Percentiles rank a stretch among this genome's conserved stretches.
Conservation (phyloP, 306 rosid genomes). For the Medicago arabica region DNA sequence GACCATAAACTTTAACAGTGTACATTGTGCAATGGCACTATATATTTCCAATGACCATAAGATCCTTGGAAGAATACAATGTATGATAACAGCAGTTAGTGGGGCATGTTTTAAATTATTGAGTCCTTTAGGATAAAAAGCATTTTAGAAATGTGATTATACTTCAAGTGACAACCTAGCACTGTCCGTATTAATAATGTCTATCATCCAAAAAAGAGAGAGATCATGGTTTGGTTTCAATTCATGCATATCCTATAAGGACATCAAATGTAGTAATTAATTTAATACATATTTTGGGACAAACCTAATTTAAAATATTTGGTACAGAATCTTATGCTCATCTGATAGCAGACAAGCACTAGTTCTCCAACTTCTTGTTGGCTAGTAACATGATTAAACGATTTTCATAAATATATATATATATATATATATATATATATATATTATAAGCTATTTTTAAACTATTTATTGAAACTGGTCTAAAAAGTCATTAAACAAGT, state of each 20-base stretch:
- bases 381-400: slow-evolving; percentile 10
- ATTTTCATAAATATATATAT: no score
- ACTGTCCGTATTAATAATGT: slow-evolving; percentile 51
- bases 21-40: not conserved
- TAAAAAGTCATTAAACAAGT: not conserved
- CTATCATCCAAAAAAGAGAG: slow-evolving; percentile 46
- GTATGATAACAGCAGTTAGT: slow-evolving; percentile 49
- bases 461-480: not conserved
- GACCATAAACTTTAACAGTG: not conserved
- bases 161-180: slow-evolving; percentile 57
- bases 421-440: no score
- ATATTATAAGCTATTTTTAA: no score
- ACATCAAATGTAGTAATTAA: slow-evolving; percentile 30
- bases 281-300: slow-evolving; percentile 34
- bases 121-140: slow-evolving; percentile 50
- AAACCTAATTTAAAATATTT: slow-evolving; percentile 41
- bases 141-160: slow-evolving; percentile 47
- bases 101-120: slow-evolving; percentile 59
- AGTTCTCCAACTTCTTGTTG: slow-evolving; percentile 45
- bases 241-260: slow-evolving; percentile 38
- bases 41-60: slow-evolving; percentile 33
- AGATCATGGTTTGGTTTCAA: slow-evolving; percentile 46
- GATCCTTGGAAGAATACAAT: slow-evolving; percentile 32
- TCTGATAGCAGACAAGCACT: slow-evolving; percentile 46
- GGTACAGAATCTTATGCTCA: slow-evolving; percentile 46